Evolutionary conservation across 805 yeast genomes (phyloP).

Genomic region (Suhomyces prunicola): DNA sequence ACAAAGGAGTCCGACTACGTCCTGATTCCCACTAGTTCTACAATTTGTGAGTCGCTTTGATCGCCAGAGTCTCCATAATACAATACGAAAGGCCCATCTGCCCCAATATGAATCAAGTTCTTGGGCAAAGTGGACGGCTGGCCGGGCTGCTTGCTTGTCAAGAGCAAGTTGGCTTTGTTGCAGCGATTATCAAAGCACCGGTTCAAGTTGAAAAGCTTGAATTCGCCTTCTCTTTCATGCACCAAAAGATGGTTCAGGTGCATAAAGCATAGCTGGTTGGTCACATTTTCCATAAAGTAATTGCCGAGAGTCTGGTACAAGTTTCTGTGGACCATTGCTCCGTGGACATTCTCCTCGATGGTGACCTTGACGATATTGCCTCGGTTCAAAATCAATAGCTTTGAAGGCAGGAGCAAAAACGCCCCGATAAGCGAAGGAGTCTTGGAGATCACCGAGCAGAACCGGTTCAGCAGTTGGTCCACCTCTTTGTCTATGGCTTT

Average conservation of each 20-base stretch:
- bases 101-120: not conserved
- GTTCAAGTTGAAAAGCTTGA: constrained; percentile 7
- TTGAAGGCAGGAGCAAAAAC: not conserved
- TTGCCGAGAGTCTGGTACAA: not conserved
- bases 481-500: not conserved
- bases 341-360: not conserved
- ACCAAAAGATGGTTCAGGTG: constrained; percentile 8
- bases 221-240: constrained; percentile 8
- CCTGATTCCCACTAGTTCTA: not conserved
- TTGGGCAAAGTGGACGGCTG: not conserved
- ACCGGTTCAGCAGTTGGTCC: not conserved
- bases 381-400: not conserved
- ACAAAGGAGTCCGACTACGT: too few relatives aligned
- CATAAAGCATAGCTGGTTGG: not conserved
- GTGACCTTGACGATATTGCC: not conserved
- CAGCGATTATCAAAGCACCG: not conserved
- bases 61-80: not conserved
- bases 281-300: constrained; percentile 3
- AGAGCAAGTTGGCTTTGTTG: not conserved
- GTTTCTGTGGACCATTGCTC: not conserved
- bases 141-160: not conserved
- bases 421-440: not conserved
- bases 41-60: not conserved
- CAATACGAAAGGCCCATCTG: not conserved
- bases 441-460: not conserved